Evolutionary conservation across 2,329 filamentous ascomycete species (phyloP).

Genomic region (Ilyonectria destructans): DNA sequence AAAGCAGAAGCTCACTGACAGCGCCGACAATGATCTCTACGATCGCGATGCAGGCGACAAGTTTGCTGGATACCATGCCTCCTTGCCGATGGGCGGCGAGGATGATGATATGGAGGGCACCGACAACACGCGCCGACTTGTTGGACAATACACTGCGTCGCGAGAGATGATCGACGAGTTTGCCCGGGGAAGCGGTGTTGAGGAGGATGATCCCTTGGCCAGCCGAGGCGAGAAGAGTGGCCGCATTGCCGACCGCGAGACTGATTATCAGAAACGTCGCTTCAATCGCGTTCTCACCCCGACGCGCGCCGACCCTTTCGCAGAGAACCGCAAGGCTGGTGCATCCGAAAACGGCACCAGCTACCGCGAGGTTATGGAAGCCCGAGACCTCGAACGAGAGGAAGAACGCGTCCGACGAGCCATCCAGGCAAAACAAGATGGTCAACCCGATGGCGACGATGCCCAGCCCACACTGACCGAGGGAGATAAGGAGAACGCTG

Average conservation of each 20-base stretch:
- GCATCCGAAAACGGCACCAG: conserved; percentile 81
- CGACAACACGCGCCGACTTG: conserved; percentile 82
- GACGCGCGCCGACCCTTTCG: conserved; percentile 88
- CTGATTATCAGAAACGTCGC: conserved; percentile 96
- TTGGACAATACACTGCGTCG: conserved; percentile 97
- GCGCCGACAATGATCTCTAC: conserved; percentile 91
- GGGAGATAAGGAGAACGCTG: conserved; percentile 81
- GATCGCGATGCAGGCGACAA: conserved; percentile 84
- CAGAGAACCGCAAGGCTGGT: conserved; percentile 80
- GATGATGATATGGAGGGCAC: conserved; percentile 85
- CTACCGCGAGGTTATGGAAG: conserved; percentile 93
- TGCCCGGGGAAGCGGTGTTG: conserved; percentile 85
- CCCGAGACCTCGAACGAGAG: conserved; percentile 92
- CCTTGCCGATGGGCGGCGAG: conserved; percentile 84
- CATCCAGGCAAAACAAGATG: conserved; percentile 82
- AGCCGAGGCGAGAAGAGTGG: conserved; percentile 89
- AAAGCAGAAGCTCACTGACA: conserved; percentile 93
- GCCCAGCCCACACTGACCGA: conserved; percentile 84
- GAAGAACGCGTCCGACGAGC: conserved; percentile 88
- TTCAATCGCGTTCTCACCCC: conserved; percentile 92
- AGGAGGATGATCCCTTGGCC: conserved; percentile 91
- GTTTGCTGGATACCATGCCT: conserved; percentile 92
- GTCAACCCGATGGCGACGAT: conserved; percentile 72
- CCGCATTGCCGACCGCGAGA: conserved; percentile 93
- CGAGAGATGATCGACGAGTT: conserved; percentile 95